phyloP scores from a whole-genome alignment of 2,329 filamentous ascomycete genomes.

The Microdochium trichocladiopsis region DNA sequence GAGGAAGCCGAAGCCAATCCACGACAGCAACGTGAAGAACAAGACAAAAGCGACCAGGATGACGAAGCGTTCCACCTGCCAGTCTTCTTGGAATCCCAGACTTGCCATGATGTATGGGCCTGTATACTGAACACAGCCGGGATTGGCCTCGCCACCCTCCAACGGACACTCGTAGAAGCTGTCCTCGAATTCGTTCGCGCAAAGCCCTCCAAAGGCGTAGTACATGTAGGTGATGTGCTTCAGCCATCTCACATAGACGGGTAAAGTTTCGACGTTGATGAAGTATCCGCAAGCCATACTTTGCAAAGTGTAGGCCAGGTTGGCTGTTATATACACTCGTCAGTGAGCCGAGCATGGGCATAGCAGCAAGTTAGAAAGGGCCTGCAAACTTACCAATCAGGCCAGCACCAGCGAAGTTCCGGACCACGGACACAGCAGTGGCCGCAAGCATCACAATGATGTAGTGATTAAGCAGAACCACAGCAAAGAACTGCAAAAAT shows the following conservation, averaged over 20 bases:
- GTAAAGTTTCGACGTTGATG: conserved; percentile 65
- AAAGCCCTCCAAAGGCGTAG: conserved; percentile 65
- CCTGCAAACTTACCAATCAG: conserved; percentile 34
- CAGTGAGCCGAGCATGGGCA: neutral
- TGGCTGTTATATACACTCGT: conserved; percentile 31
- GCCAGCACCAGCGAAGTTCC: conserved; percentile 64
- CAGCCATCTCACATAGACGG: conserved; percentile 71
- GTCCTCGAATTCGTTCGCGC: conserved; percentile 64
- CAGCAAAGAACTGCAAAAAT: conserved; percentile 66
- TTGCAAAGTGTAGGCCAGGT: conserved; percentile 66
- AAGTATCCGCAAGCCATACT: conserved; percentile 72
- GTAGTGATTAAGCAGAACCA: conserved; percentile 65
- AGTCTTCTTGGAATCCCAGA: conserved; percentile 60
- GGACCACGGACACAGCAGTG: conserved; percentile 55
- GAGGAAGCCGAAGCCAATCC: conserved; percentile 54
- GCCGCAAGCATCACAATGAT: conserved; percentile 67
- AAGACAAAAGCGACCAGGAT: conserved; percentile 54
- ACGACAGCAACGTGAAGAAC: conserved; percentile 55
- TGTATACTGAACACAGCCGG: conserved; percentile 60
- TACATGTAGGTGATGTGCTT: conserved; percentile 63
- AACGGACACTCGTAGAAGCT: conserved; percentile 68
- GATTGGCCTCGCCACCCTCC: conserved; percentile 53
- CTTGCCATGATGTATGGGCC: conserved; percentile 63
- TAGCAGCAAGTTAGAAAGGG: neutral
- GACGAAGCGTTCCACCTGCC: conserved; percentile 61